These are phyloP conservation scores for Theobroma grandiflorum DNA, from an alignment of 441 rosid genomes.

Conservation along the genomic window DNA sequence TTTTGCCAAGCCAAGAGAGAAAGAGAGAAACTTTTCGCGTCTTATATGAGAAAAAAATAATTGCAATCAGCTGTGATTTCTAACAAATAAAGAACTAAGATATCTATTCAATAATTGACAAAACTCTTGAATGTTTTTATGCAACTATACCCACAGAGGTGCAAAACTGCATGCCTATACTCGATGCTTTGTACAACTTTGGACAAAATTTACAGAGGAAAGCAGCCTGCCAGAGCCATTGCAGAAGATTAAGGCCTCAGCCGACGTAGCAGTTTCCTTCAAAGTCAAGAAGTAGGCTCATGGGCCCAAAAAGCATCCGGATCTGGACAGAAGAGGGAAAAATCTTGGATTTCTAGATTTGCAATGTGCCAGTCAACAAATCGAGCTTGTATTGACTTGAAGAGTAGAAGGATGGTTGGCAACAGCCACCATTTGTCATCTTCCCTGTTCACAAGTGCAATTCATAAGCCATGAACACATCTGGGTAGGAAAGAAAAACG, in stretches of 20 bases:
- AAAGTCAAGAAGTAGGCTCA: constrained; percentile 65
- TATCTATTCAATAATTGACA: constrained; percentile 18
- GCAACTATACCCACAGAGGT: constrained; percentile 28
- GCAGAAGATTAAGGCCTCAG: constrained; percentile 21
- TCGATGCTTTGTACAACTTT: constrained; percentile 44
- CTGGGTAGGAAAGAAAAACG: not conserved
- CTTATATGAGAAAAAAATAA: not conserved
- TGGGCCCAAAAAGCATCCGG: constrained; percentile 95
- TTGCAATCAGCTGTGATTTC: not conserved
- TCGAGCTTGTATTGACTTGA: constrained; percentile 86
- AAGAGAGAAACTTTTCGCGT: too few relatives aligned
- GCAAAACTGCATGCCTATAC: constrained; percentile 32
- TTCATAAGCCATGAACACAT: constrained; percentile 14
- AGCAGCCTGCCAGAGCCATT: constrained; percentile 22
- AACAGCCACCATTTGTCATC: constrained; percentile 95
- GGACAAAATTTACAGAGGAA: constrained; percentile 43
- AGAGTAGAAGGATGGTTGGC: constrained; percentile 73
- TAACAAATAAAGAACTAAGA: constrained; percentile 12
- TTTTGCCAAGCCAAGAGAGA: too few relatives aligned
- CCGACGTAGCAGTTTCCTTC: constrained; percentile 8
- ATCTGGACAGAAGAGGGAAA: constrained; percentile 82
- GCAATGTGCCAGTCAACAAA: constrained; percentile 94
- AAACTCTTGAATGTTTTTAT: not conserved
- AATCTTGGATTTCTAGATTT: constrained; percentile 85
- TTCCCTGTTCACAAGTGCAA: constrained; percentile 56